phyloP scores from a whole-genome alignment of 2,329 filamentous ascomycete species.

The Xylaria sp. region DNA sequence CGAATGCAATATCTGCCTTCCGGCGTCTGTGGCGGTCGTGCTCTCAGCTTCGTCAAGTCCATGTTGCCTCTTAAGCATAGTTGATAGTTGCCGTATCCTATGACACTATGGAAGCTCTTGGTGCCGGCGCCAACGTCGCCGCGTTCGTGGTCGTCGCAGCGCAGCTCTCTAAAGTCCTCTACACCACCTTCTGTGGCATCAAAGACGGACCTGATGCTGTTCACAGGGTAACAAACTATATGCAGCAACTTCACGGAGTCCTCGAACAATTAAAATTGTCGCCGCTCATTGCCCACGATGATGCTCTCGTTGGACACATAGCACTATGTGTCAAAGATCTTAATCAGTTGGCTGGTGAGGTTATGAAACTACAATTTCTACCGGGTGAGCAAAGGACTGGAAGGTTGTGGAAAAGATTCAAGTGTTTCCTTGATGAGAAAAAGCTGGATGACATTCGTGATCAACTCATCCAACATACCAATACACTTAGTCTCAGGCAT shows the following conservation, averaged over 20 bases:
- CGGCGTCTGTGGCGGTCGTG: not conserved
- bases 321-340: not conserved
- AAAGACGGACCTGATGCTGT: not conserved
- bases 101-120: not conserved
- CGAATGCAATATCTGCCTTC: not conserved
- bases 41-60: not conserved
- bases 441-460: not conserved
- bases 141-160: conserved; percentile 1
- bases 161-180: conserved; percentile 3
- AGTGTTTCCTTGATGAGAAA: not conserved
- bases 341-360: not conserved
- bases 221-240: not conserved
- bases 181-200: not conserved
- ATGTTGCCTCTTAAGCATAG: not conserved
- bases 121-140: conserved; percentile 3
- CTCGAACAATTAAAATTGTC: not conserved
- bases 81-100: not conserved
- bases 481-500: not conserved
- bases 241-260: not conserved
- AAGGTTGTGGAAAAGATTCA: conserved; percentile 1
- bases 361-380: not conserved
- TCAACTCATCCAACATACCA: not conserved
- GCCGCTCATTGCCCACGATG: not conserved
- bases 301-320: not conserved
- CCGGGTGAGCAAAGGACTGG: not conserved